Conservation (phyloP, 352 stramenopile species). For the Phytophthora brassicae region DNA sequence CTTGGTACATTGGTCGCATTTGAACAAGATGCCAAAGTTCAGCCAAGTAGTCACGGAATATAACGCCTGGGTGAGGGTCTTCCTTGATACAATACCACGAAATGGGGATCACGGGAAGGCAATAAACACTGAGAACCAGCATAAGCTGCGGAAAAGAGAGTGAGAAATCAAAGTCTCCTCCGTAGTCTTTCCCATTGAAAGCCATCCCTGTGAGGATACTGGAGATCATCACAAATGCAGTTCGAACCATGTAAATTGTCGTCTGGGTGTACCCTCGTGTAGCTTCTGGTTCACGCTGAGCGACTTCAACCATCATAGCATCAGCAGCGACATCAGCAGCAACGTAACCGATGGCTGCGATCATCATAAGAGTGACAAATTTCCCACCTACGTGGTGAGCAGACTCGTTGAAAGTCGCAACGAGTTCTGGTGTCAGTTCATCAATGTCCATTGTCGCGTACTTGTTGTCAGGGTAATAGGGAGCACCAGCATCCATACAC, state of each 20-base stretch:
- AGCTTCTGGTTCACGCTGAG: slow-evolving; percentile 34
- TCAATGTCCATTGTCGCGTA: slow-evolving; percentile 28
- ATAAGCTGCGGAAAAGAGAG: slow-evolving; percentile 47
- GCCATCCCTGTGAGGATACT: slow-evolving; percentile 40
- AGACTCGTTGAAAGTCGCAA: slow-evolving; percentile 33
- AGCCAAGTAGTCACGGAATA: slow-evolving; percentile 41
- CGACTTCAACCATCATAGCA: slow-evolving; percentile 45
- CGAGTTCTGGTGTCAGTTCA: slow-evolving; percentile 23
- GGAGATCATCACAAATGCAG: slow-evolving; percentile 43
- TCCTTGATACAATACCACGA: slow-evolving; percentile 54
- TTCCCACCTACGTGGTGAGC: slow-evolving; percentile 36
- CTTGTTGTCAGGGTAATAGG: slow-evolving; percentile 45
- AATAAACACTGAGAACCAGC: slow-evolving; percentile 37
- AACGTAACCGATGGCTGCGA: slow-evolving; percentile 48
- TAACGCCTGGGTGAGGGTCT: slow-evolving; percentile 31
- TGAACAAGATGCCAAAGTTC: slow-evolving; percentile 41
- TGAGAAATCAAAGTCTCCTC: slow-evolving; percentile 53
- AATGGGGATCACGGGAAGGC: slow-evolving; percentile 43
- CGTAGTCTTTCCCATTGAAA: slow-evolving; percentile 56
- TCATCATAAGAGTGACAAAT: slow-evolving; percentile 55
- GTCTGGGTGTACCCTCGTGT: slow-evolving; percentile 39
- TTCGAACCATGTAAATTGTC: slow-evolving; percentile 41
- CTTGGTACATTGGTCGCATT: slow-evolving; percentile 46
- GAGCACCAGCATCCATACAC: slow-evolving; percentile 29
- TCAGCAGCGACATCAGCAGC: slow-evolving; percentile 44